phyloP scores from a whole-genome alignment of 75 land plant species.

The Selaginella moellendorffii region DNA sequence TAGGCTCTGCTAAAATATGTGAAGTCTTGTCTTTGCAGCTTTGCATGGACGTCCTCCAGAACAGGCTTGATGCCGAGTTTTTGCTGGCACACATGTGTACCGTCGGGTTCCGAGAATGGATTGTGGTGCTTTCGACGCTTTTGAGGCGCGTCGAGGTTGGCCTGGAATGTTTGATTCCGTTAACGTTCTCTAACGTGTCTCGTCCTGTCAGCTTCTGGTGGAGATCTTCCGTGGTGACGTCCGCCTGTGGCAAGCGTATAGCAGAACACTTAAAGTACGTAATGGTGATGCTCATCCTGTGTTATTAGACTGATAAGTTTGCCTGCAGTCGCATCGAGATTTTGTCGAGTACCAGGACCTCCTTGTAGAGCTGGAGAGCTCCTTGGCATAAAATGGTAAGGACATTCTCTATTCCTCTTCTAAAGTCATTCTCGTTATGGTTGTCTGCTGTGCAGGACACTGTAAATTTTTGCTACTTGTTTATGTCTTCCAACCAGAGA shows the following conservation, averaged over 20 bases:
- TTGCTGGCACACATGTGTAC: slow-evolving; percentile 95
- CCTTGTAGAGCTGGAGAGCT: slow-evolving; percentile 12
- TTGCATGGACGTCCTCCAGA: slow-evolving; percentile 71
- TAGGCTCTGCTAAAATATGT: not conserved
- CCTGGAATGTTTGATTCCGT: not conserved
- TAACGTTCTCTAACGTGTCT: not conserved
- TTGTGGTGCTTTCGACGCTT: slow-evolving; percentile 92
- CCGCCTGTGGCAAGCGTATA: slow-evolving; percentile 89
- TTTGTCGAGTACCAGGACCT: slow-evolving; percentile 16
- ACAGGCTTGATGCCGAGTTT: slow-evolving; percentile 88
- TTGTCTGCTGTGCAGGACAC: too few relatives aligned
- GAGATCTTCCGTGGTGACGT: slow-evolving; percentile 79
- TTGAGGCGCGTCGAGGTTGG: slow-evolving; percentile 73
- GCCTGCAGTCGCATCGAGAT: slow-evolving; percentile 13
- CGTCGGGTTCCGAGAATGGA: slow-evolving; percentile 96
- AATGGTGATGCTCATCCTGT: not conserved
- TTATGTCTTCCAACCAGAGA: too few relatives aligned
- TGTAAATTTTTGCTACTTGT: too few relatives aligned
- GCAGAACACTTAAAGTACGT: slow-evolving; percentile 62
- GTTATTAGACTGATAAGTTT: not conserved
- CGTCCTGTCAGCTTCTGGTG: slow-evolving; percentile 44
- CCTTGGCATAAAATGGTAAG: too few relatives aligned
- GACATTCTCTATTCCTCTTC: too few relatives aligned
- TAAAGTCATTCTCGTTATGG: too few relatives aligned
- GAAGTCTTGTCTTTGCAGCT: slow-evolving; percentile 38